Base-by-base conservation (phyloP, 2,329 filamentous ascomycete genomes). In the Ambrosiella xylebori region DNA sequence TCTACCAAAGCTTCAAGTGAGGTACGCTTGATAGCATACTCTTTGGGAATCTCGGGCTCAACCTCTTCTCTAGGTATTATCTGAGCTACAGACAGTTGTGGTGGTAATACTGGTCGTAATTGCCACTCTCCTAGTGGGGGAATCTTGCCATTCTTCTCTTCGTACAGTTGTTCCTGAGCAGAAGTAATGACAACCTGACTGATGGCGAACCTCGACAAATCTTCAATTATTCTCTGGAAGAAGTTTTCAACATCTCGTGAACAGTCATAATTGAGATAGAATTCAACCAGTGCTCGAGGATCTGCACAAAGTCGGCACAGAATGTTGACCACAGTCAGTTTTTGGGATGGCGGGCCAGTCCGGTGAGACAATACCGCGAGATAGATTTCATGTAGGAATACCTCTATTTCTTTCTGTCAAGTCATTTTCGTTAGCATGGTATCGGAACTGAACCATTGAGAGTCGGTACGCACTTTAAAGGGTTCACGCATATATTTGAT, bases 211-310 rank as follows among this genome's bases (percentile, higher is more conserved):
- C 85, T 85, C 38, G 91, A 93, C 15, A 98, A 74, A 69, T 97
- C 89, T 68, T 98, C 94, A 54, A 98, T 90, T 57, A 97, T 84
- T 17, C 80, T 85, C 70, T 98, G 93, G 68, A 95, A 98, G 70
- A 97, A 93, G 69, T 98, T 98, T 71, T 97, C 91, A 61, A 97
- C 80, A 45, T 88, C 89, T 61, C 91, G 80, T 66, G 97, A 94
- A 71, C 93, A 98, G 68, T 98, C 93, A 67, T 98, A 98, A 70
- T 98, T 98, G 62, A 98, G 79, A 69, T 98, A 98, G 12, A 90
- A 85, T 70, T 98, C 93, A 13, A 98, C 93, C 54, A 98, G 70
- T 0, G 88, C 90, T 63, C 88, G 80, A 1, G 91, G 88, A 67
- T 98, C 93, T 13, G 81, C 82, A 60, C 86, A 90, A 53, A 98